Evolutionary conservation across 2,329 filamentous ascomycete species (phyloP).

Genomic region (Coniochaeta prunicola): DNA sequence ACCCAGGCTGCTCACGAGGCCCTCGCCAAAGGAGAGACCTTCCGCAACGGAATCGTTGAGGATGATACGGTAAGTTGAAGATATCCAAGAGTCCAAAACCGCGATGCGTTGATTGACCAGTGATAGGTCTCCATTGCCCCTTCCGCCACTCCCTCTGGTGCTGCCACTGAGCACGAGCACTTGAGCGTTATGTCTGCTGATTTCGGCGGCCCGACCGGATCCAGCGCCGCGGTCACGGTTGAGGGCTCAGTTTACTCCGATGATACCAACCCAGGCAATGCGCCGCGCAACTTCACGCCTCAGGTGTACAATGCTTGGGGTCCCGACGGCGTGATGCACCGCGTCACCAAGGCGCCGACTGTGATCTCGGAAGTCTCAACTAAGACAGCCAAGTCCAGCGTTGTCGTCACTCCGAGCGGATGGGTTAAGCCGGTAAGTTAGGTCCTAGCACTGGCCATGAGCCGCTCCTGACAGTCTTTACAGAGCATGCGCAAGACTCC

Average conservation of each 20-base stretch:
- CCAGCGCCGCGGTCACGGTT: neutral
- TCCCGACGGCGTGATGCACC: slow-evolving; percentile 11
- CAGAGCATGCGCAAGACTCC: slow-evolving; percentile 1
- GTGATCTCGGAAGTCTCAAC: slow-evolving; percentile 6
- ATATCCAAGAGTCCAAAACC: neutral
- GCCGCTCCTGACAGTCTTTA: neutral
- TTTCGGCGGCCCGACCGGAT: neutral
- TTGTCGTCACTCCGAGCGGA: slow-evolving; percentile 1
- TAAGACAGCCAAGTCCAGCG: neutral
- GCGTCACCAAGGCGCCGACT: slow-evolving; percentile 7
- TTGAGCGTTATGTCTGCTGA: neutral
- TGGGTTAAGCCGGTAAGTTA: slow-evolving; percentile 13
- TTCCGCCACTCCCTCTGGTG: neutral
- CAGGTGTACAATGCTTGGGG: slow-evolving; percentile 13
- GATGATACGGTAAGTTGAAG: neutral
- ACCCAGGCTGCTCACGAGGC: neutral
- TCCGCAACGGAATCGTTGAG: neutral
- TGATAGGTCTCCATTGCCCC: neutral
- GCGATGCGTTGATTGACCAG: neutral
- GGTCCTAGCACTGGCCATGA: neutral
- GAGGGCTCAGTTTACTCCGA: neutral
- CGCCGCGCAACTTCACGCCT: neutral
- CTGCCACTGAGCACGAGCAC: neutral
- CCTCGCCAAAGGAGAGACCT: neutral
- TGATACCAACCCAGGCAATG: neutral